Percentiles rank a stretch among this genome's conserved stretches.
Conservation (phyloP, 352 stramenopile genomes). For the Phytopythium vexans region DNA sequence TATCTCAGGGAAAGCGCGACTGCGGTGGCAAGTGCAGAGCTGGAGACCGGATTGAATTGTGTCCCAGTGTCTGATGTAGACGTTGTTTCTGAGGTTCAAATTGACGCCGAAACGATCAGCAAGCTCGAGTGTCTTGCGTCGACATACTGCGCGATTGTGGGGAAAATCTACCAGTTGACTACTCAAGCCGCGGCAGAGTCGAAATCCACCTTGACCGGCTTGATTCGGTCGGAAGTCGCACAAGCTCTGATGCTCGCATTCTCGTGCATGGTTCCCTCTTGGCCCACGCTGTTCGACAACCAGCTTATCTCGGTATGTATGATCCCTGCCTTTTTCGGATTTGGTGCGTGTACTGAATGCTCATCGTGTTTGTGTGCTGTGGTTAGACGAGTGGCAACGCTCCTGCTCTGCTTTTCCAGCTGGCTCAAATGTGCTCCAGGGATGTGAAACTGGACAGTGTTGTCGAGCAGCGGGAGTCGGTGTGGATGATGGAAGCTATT, state of each 20-base stretch:
- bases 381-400: constrained; percentile 53
- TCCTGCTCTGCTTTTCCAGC: constrained; percentile 51
- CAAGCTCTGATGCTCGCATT: constrained; percentile 57
- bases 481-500: constrained; percentile 48
- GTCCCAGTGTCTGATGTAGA: constrained; percentile 16
- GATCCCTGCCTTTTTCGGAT: not conserved
- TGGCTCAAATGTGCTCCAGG: constrained; percentile 53
- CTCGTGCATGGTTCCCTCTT: constrained; percentile 32
- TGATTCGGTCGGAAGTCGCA: constrained; percentile 46
- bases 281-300: constrained; percentile 62
- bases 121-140: constrained; percentile 30
- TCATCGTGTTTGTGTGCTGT: constrained; percentile 1
- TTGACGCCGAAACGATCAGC: constrained; percentile 20
- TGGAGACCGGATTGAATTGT: no score
- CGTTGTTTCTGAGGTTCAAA: constrained; percentile 19
- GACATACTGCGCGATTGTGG: constrained; percentile 32
- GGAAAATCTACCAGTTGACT: constrained; percentile 39
- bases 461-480: constrained; percentile 25
- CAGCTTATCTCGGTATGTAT: constrained; percentile 49
- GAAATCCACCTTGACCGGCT: constrained; percentile 7
- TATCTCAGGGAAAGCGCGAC: no score
- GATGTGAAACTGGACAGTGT: constrained; percentile 33
- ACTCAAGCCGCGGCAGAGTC: constrained; percentile 5
- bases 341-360: not conserved
- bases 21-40: no score